Conservation (phyloP, 2,329 filamentous ascomycete species). For the Neoascochyta sp. region DNA sequence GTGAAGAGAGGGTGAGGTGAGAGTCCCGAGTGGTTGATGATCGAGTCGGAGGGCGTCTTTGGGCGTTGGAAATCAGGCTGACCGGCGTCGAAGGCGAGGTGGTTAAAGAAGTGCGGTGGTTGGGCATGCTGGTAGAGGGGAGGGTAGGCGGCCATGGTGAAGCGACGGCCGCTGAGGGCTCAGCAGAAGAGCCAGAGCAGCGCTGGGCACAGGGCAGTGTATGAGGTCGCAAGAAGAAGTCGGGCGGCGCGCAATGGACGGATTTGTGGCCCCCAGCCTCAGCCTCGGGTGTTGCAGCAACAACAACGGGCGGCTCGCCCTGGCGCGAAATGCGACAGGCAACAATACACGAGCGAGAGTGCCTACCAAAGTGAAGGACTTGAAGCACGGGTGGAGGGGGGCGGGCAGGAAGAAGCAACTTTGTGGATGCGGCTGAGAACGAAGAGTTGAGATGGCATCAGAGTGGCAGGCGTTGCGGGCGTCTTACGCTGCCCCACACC, state of each 20-base stretch:
- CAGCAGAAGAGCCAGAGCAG: constrained; percentile 16
- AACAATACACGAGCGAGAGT: constrained; percentile 18
- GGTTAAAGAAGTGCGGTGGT: constrained; percentile 19
- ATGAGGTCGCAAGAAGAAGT: too few relatives aligned
- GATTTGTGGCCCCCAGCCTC: constrained; percentile 24
- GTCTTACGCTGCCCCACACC: constrained; percentile 33
- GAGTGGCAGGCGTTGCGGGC: constrained; percentile 21
- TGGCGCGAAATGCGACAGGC: constrained; percentile 17
- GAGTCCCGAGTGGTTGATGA: constrained; percentile 32
- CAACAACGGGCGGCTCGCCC: constrained; percentile 18
- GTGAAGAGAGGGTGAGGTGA: constrained; percentile 35
- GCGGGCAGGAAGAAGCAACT: constrained; percentile 28
- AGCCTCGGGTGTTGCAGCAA: too few relatives aligned
- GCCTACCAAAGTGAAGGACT: constrained; percentile 22
- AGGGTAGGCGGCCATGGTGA: constrained; percentile 31
- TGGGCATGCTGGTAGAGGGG: constrained; percentile 18
- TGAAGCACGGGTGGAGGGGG: constrained; percentile 28
- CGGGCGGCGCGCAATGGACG: constrained; percentile 21
- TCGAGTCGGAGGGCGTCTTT: constrained; percentile 35
- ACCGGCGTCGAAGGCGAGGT: constrained; percentile 17
- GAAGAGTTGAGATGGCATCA: constrained; percentile 21
- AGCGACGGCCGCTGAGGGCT: constrained; percentile 18
- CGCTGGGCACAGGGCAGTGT: too few relatives aligned
- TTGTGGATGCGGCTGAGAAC: constrained; percentile 27
- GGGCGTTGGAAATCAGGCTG: constrained; percentile 25